Evolutionary conservation across 331 rosid species (phyloP), one percentile per base, ranked within the genome.

Genomic region (Pyrus hybrid): DNA sequence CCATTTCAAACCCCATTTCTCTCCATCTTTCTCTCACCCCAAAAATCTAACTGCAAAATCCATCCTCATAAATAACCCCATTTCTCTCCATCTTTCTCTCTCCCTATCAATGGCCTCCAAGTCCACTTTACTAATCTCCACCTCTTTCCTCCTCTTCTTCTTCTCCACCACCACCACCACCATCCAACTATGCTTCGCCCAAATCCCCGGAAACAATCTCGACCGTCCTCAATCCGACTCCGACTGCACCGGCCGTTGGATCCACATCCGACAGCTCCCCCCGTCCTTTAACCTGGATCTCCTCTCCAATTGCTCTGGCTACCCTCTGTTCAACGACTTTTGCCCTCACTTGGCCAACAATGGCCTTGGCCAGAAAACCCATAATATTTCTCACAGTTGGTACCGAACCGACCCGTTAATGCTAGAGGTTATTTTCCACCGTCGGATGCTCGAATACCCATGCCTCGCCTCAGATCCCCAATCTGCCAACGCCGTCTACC

Each of bases 231-330:
- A 29, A 29, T 29, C 63, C 4, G 29, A n/a, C 28, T 57, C 63
- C 6, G 83, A 82, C 16, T 87, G 91, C 63, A 70, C 29, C 51
- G 28, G 61, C 87, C 86, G 87, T 65, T 66, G 98, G 93, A 91
- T 93, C 86, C 84, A 90, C 79, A 85, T 91, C 81, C 79, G 98
- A 7, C 88, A 63, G 10, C 89, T 93, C 2, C 96, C 98, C 0
- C 12, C 93, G 3, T 68, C 73, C 0, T 93, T 93, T 89, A 91
- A 91, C 76, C 76, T 90, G 17, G 97, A 91, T 29, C 30, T 29
- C 30, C 30, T 29, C 5, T 29, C 30, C 30, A 2, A 29, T 29
- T 3, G 30, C 5, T 29, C 5, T 29, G 30, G 30, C 4, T 29
- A 29, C 30, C 30, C 30, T 29, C 30, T 29, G 5, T 29, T 29